Conservation (phyloP, 2,329 filamentous ascomycete genomes). For the Diaporthe longicolla region DNA sequence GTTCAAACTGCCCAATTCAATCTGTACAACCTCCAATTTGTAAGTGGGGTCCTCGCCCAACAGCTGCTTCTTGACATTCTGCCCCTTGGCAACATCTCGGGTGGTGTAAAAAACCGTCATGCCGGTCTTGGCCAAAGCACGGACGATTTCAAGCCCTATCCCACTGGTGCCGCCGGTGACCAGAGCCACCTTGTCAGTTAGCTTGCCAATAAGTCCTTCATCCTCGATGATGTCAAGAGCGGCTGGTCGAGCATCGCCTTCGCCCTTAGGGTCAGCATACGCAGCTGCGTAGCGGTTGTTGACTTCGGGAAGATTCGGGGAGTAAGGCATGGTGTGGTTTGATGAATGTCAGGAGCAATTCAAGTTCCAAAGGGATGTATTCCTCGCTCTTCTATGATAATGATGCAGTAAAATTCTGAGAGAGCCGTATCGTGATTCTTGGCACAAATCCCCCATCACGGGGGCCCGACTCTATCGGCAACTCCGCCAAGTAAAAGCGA, state of each 20-base stretch:
- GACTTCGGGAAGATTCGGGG: neutral
- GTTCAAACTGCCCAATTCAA: slow-evolving; percentile 47
- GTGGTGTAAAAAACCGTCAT: slow-evolving; percentile 59
- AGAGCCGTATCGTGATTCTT: neutral
- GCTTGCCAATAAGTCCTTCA: slow-evolving; percentile 48
- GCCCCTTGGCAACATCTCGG: slow-evolving; percentile 51
- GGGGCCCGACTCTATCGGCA: neutral
- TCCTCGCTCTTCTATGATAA: neutral
- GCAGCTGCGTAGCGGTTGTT: slow-evolving; percentile 24
- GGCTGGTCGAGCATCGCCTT: slow-evolving; percentile 53
- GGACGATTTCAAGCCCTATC: slow-evolving; percentile 56
- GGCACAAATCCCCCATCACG: neutral
- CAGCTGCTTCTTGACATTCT: slow-evolving; percentile 42
- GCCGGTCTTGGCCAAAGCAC: slow-evolving; percentile 57
- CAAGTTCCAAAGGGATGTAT: neutral
- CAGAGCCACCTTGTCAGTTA: slow-evolving; percentile 52
- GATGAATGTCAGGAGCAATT: neutral
- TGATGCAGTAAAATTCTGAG: neutral
- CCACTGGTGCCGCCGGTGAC: slow-evolving; percentile 57
- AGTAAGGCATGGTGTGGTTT: neutral
- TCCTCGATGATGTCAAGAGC: slow-evolving; percentile 52
- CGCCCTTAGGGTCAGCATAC: slow-evolving; percentile 44
- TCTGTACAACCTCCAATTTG: slow-evolving; percentile 50
- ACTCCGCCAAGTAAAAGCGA: neutral
- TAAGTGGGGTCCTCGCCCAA: slow-evolving; percentile 41